Conservation (phyloP, 169 alveolate genomes). For the Eimeria sp. region DNA sequence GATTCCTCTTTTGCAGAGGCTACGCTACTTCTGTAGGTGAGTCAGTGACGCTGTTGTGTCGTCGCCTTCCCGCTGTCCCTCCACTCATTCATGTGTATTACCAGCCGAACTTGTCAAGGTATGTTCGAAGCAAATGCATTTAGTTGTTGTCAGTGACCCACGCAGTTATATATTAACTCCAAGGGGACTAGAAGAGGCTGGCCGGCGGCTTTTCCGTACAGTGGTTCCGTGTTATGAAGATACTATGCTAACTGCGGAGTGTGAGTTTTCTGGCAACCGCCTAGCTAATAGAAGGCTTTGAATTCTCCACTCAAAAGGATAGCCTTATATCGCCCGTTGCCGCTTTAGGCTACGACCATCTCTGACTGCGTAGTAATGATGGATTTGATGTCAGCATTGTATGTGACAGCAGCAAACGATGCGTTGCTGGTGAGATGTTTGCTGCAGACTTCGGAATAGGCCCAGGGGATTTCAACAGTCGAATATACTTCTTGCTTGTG, state of each 20-base stretch:
- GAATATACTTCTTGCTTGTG: slow-evolving; percentile 69
- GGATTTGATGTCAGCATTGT: background rate
- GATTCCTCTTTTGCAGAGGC: background rate
- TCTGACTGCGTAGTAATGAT: background rate
- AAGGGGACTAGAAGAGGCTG: slow-evolving; percentile 36
- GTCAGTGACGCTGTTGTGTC: background rate
- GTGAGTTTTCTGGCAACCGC: background rate
- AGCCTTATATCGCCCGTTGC: background rate
- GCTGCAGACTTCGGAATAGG: slow-evolving; percentile 74
- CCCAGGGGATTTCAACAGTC: slow-evolving; percentile 40
- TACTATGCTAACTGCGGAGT: slow-evolving; percentile 17
- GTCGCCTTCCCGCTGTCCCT: background rate
- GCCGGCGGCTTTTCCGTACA: slow-evolving; percentile 70
- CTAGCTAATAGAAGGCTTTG: no score
- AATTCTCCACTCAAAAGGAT: no score
- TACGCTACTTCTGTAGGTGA: slow-evolving; percentile 19
- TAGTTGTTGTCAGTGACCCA: background rate
- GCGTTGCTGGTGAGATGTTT: background rate
- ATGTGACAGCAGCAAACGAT: background rate
- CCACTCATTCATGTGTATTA: background rate
- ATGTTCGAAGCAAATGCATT: background rate
- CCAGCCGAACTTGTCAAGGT: background rate
- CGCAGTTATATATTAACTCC: slow-evolving; percentile 41
- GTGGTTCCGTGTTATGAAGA: slow-evolving; percentile 27
- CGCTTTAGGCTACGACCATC: background rate